A percentile compares a stretch with the other conserved stretches of the same genome.
Conservation (phyloP, 73 alveolate genomes). For the Loxodes magnus region DNA sequence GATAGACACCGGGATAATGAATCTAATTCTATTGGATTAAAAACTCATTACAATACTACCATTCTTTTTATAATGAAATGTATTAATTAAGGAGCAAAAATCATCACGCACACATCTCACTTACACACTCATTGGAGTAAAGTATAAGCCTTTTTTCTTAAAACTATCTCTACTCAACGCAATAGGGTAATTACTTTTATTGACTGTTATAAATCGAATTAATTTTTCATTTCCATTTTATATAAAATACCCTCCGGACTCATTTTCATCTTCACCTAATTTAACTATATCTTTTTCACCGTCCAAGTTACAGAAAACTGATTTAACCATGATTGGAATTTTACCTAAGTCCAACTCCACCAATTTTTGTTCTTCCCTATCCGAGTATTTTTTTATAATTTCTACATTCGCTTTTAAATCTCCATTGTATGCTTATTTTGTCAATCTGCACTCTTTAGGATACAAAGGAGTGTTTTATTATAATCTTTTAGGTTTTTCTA, state of each 20-base stretch:
- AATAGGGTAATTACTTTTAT: slow-evolving; percentile 95
- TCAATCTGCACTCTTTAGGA: too few relatives aligned
- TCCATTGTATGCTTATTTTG: too few relatives aligned
- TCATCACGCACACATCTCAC: slow-evolving; percentile 98
- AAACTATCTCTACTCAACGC: slow-evolving; percentile 85
- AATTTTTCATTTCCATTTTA: slow-evolving; percentile 94
- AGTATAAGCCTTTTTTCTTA: slow-evolving; percentile 77
- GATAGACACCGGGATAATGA: slow-evolving; percentile 85
- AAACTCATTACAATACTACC: slow-evolving; percentile 87
- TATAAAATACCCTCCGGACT: slow-evolving; percentile 95
- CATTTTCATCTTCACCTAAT: slow-evolving; percentile 87
- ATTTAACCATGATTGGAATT: slow-evolving; percentile 92
- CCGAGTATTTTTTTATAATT: too few relatives aligned
- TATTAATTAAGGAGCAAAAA: slow-evolving; percentile 78
- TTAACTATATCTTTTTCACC: slow-evolving; percentile 69
- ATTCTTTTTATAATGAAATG: slow-evolving; percentile 89
- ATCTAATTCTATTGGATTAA: slow-evolving; percentile 77
- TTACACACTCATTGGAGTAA: slow-evolving; percentile 83
- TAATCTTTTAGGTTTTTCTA: too few relatives aligned
- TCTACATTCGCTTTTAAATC: too few relatives aligned
- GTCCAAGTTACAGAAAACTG: slow-evolving; percentile 80
- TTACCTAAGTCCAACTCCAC: slow-evolving; percentile 93
- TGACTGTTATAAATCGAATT: slow-evolving; percentile 86
- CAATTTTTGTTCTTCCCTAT: too few relatives aligned
- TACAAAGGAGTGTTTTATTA: too few relatives aligned